These are phyloP conservation scores for Cornus controversa DNA, from an alignment of 148 eudicot species.

Conservation along the genomic window DNA sequence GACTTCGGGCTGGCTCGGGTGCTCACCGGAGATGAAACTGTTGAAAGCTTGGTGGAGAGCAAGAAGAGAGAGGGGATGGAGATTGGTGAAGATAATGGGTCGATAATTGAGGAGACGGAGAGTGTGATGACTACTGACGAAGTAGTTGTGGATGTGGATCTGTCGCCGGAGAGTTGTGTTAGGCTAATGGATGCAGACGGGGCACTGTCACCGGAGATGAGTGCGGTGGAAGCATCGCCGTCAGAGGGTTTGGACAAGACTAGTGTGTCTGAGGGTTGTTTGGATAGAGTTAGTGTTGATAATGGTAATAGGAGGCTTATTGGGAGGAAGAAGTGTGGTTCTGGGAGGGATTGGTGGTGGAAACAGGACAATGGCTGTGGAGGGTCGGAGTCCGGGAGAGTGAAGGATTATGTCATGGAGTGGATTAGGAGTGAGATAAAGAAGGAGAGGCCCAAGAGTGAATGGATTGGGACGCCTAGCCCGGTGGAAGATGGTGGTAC, in stretches of 20 bases:
- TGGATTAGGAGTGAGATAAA: constrained; percentile 96
- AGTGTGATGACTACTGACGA: constrained; percentile 49
- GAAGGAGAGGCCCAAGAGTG: constrained; percentile 70
- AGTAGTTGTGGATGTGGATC: constrained; percentile 48
- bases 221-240: constrained; percentile 41
- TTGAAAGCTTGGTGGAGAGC: constrained; percentile 16
- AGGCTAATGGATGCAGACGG: constrained; percentile 20
- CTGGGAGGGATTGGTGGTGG: constrained; percentile 97
- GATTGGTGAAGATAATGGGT: constrained; percentile 54
- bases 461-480: constrained; percentile 41
- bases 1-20: constrained; percentile 82
- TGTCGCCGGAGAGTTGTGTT: constrained; percentile 43
- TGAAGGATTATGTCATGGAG: constrained; percentile 96
- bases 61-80: constrained; percentile 16
- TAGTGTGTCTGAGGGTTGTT: constrained; percentile 61
- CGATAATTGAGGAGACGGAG: constrained; percentile 69
- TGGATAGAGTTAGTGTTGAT: constrained; percentile 68
- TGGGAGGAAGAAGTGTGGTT: constrained; percentile 55
- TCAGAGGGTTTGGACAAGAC: constrained; percentile 58
- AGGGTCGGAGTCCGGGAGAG: constrained; percentile 66
- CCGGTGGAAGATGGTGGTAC: constrained; percentile 19
- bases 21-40: constrained; percentile 35
- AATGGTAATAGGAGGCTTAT: constrained; percentile 43
- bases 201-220: constrained; percentile 28
- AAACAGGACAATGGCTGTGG: constrained; percentile 60